Percentiles rank a stretch among this genome's conserved stretches.
Evolutionary conservation across 1,139 yeast genomes (phyloP).

Genomic region (Kodamaea fungicola): DNA sequence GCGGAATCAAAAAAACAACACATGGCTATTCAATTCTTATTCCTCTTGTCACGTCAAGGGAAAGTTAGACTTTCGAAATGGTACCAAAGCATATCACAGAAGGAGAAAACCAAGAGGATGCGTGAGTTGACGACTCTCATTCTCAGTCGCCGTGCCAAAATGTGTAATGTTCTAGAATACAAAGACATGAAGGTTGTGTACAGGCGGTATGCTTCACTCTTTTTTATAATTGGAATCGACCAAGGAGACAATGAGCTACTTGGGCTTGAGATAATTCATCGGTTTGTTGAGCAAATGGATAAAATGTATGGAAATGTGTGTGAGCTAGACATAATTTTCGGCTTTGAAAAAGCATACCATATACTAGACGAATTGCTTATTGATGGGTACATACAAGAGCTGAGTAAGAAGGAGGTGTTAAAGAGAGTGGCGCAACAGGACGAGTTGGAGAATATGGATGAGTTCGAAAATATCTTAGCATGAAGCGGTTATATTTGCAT

Average conservation of each 20-base stretch:
- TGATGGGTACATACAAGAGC: conserved; percentile 83
- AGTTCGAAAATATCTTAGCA: conserved; percentile 42
- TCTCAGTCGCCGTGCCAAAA: conserved; percentile 80
- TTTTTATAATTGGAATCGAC: conserved; percentile 83
- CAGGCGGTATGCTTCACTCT: conserved; percentile 88
- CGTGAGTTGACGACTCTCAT: conserved; percentile 85
- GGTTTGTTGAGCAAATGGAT: conserved; percentile 97
- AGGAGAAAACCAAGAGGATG: conserved; percentile 79
- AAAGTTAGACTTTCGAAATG: conserved; percentile 90
- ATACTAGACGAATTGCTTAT: conserved; percentile 83
- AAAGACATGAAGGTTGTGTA: conserved; percentile 85
- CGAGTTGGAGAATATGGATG: conserved; percentile 61
- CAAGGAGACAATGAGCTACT: conserved; percentile 83
- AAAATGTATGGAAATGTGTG: conserved; percentile 95
- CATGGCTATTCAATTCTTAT: conserved; percentile 75
- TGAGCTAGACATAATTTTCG: conserved; percentile 89
- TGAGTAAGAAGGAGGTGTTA: conserved; percentile 76
- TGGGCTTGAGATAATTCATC: conserved; percentile 81
- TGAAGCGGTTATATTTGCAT: conserved; percentile 9
- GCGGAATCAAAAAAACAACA: neutral
- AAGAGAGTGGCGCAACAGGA: conserved; percentile 78
- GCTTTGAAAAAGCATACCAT: conserved; percentile 89
- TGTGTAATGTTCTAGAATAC: conserved; percentile 95
- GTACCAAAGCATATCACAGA: conserved; percentile 79
- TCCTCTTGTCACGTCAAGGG: conserved; percentile 90